phyloP scores from a whole-genome alignment of 2,329 filamentous ascomycete species.

The Venturia aucupariae region DNA sequence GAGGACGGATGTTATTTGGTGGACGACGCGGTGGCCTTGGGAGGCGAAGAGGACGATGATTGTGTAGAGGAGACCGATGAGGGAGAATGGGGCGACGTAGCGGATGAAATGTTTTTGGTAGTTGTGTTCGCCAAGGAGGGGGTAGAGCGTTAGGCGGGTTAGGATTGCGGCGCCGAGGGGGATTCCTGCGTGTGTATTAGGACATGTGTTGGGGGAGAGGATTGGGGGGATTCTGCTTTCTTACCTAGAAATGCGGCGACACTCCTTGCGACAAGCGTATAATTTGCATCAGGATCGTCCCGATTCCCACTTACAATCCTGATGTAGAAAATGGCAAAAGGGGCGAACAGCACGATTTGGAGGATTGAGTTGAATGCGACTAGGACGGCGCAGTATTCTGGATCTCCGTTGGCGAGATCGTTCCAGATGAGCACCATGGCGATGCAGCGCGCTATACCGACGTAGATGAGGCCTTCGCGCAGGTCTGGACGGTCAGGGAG shows the following conservation, averaged over 20 bases:
- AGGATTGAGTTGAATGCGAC: conserved; percentile 40
- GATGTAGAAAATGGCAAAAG: conserved; percentile 46
- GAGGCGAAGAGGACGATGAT: conserved; percentile 79
- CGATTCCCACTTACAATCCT: conserved; percentile 51
- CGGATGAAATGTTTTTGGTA: conserved; percentile 65
- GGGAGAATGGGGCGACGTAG: conserved; percentile 60
- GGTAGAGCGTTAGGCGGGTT: conserved; percentile 56
- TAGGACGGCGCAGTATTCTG: conserved; percentile 65
- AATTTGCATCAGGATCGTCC: conserved; percentile 39
- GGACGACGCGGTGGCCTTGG: conserved; percentile 66
- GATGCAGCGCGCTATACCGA: conserved; percentile 77
- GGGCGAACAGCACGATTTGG: conserved; percentile 40
- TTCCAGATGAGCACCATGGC: conserved; percentile 83
- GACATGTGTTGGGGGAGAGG: not conserved
- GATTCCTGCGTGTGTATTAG: conserved; percentile 40
- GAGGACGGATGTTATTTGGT: conserved; percentile 75
- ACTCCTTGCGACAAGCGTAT: conserved; percentile 63
- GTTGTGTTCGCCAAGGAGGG: conserved; percentile 45
- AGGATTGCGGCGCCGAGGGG: conserved; percentile 72
- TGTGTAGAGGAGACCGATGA: conserved; percentile 78
- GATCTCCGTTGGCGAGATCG: conserved; percentile 63
- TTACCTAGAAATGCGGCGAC: conserved; percentile 69
- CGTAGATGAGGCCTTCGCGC: conserved; percentile 63
- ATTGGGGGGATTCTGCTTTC: not conserved
- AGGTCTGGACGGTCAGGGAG: conserved; percentile 36